phyloP scores from a whole-genome alignment of 2,329 filamentous ascomycete genomes.

The Tolypocladium amazonense region DNA sequence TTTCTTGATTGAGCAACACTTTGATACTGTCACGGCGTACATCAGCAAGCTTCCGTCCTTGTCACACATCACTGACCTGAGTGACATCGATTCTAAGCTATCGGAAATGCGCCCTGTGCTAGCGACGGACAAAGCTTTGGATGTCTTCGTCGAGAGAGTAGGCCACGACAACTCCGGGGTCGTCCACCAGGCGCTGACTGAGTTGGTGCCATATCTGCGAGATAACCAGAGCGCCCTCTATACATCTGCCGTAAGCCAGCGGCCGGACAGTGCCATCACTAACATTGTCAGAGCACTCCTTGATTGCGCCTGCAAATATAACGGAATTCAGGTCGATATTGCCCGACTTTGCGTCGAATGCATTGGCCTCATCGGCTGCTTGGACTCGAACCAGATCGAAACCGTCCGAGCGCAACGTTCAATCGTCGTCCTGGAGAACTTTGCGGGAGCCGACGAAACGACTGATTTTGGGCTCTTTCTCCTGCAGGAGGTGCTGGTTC shows the following conservation, averaged over 20 bases:
- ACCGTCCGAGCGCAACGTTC: conserved; percentile 65
- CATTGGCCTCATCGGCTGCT: conserved; percentile 78
- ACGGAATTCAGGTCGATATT: conserved; percentile 55
- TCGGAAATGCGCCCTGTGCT: conserved; percentile 46
- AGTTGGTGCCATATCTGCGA: conserved; percentile 65
- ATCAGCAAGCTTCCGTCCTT: conserved; percentile 73
- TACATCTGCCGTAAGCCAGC: conserved; percentile 68
- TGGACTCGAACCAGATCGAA: conserved; percentile 87
- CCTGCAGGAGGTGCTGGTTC: conserved; percentile 78
- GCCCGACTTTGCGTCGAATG: conserved; percentile 67
- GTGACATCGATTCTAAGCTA: conserved; percentile 56
- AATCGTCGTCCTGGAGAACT: conserved; percentile 84
- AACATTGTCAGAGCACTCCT: conserved; percentile 67
- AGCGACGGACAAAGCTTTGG: conserved; percentile 46
- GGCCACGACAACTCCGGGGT: conserved; percentile 79
- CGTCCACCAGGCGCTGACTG: conserved; percentile 67
- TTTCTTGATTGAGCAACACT: conserved; percentile 54
- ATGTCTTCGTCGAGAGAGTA: conserved; percentile 63
- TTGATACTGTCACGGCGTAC: conserved; percentile 49
- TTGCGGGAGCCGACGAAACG: conserved; percentile 65
- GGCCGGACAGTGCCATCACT: conserved; percentile 65
- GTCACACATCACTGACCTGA: conserved; percentile 56
- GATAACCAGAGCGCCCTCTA: conserved; percentile 69
- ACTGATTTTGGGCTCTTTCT: conserved; percentile 80
- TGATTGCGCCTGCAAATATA: conserved; percentile 77